Evolutionary conservation across 306 rosid species (phyloP).

Genomic region (Quercus cerris): DNA sequence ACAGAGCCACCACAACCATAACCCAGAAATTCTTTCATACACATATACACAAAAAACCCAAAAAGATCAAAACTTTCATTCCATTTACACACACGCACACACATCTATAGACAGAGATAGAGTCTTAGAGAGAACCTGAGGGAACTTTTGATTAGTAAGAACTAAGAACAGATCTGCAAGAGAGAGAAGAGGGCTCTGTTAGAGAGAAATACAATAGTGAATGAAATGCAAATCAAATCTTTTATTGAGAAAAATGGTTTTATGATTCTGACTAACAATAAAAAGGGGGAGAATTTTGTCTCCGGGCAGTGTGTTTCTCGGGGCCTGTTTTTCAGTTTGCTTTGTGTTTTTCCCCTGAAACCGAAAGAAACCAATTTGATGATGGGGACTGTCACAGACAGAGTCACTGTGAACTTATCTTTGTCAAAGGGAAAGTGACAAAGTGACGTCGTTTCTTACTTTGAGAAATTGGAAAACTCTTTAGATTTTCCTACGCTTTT

Average conservation of each 20-base stretch:
- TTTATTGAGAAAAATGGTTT: neutral
- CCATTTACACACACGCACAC: neutral
- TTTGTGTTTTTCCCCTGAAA: too few species aligned
- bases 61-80: neutral
- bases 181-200: neutral
- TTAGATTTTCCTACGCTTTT: too few species aligned
- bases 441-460: too few species aligned
- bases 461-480: too few species aligned
- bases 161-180: neutral
- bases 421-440: too few species aligned
- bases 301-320: neutral
- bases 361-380: too few species aligned
- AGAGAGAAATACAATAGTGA: neutral
- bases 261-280: neutral
- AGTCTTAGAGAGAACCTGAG: neutral
- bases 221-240: neutral
- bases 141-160: neutral
- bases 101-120: neutral
- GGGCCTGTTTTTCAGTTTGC: too few species aligned
- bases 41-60: neutral
- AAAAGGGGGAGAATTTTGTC: neutral
- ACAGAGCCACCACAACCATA: neutral
- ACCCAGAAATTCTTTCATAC: neutral
- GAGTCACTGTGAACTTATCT: too few species aligned
- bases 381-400: too few species aligned